Conservation (phyloP, 208 protist species). For the Acanthamoeba healyi region DNA sequence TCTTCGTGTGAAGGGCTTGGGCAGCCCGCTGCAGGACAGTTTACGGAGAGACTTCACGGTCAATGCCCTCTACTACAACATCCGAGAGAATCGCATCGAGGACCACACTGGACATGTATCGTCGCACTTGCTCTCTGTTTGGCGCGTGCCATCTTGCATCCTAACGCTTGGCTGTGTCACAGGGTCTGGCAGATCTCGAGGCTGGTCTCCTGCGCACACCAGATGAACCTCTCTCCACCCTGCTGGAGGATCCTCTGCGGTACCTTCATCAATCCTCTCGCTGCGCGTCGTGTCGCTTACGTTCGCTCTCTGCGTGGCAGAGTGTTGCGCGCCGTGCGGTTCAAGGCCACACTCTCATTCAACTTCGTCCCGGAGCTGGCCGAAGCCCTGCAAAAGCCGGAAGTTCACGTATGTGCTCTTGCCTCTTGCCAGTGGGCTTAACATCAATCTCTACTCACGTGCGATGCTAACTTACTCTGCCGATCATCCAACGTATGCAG, state of each 20-base stretch:
- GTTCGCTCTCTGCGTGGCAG: too few species aligned
- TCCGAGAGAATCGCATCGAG: constrained; percentile 94
- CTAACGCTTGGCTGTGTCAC: too few species aligned
- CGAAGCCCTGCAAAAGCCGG: background rate
- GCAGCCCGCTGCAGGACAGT: constrained; percentile 90
- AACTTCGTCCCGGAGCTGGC: constrained; percentile 86
- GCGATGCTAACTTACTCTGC: too few species aligned
- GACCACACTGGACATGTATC: constrained; percentile 91
- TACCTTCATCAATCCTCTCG: background rate
- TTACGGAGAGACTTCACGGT: constrained; percentile 96
- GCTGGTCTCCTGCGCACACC: constrained; percentile 93
- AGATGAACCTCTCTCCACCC: constrained; percentile 82
- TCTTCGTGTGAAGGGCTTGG: constrained; percentile 53
- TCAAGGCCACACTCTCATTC: constrained; percentile 94
- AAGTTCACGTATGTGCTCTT: too few species aligned
- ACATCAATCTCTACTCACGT: too few species aligned
- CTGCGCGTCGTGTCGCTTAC: too few species aligned
- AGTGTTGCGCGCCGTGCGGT: constrained; percentile 90
- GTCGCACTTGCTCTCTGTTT: background rate
- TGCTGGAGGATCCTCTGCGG: constrained; percentile 94
- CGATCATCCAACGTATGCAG: too few species aligned
- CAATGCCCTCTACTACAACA: constrained; percentile 98
- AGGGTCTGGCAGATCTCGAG: constrained; percentile 93
- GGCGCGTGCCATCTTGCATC: background rate
- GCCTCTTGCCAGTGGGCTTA: too few species aligned